Evolutionary conservation across 2,329 filamentous ascomycete species (phyloP).

Genomic region (Aspergillus nomiae): DNA sequence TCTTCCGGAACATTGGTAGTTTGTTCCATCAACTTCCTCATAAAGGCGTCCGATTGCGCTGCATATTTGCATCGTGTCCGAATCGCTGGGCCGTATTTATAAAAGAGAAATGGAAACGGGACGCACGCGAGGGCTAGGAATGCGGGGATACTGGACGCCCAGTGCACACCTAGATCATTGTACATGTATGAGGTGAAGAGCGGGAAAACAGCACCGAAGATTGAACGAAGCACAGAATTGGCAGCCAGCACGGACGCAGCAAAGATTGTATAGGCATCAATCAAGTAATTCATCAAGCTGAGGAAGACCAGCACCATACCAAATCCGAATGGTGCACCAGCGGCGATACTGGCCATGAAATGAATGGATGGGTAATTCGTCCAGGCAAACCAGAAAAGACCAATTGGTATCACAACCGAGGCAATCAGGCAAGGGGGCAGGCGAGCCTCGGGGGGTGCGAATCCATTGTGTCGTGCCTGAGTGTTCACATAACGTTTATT

Average conservation of each 20-base stretch:
- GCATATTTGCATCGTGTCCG: constrained; percentile 17
- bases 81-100: constrained; percentile 17
- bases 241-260: constrained; percentile 19
- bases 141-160: constrained; percentile 41
- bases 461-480: constrained; percentile 10
- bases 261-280: constrained; percentile 20
- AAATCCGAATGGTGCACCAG: constrained; percentile 19
- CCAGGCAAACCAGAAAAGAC: constrained; percentile 23
- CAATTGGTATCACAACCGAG: constrained; percentile 15
- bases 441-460: constrained; percentile 19
- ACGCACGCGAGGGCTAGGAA: constrained; percentile 29
- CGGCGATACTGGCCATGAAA: constrained; percentile 16
- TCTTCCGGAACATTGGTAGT: not conserved
- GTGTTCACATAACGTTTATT: constrained; percentile 24
- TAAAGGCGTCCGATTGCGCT: constrained; percentile 15
- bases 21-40: constrained; percentile 14
- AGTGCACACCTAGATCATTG: constrained; percentile 40
- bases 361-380: constrained; percentile 17
- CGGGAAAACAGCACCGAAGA: constrained; percentile 44
- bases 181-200: constrained; percentile 45
- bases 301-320: constrained; percentile 24
- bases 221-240: constrained; percentile 28
- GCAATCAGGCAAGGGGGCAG: constrained; percentile 20
- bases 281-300: constrained; percentile 19
- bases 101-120: constrained; percentile 34